Conservation (phyloP, 345 rosid species). For the Populus nigra region DNA sequence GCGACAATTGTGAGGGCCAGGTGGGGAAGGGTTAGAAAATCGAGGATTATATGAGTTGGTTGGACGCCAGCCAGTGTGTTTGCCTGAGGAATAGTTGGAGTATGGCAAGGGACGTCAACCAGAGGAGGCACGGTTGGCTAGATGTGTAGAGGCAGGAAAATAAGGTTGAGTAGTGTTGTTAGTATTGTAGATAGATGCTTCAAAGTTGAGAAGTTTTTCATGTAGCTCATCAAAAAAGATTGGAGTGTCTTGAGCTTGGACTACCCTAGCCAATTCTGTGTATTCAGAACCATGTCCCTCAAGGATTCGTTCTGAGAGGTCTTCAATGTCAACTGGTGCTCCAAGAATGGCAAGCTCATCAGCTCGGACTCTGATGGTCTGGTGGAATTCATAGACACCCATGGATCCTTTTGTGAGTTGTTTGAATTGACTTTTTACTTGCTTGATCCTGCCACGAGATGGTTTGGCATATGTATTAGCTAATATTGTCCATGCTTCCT, state of each 20-base stretch:
- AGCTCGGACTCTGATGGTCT: background rate
- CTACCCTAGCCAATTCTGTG: rapidly evolving
- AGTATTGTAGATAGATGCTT: background rate
- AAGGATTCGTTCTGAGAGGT: background rate
- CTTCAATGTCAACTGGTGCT: background rate
- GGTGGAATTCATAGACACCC: background rate
- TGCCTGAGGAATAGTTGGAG: no score
- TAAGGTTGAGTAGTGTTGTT: no score
- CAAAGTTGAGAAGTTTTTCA: background rate
- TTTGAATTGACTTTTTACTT: background rate
- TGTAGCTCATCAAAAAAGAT: background rate
- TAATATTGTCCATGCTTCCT: background rate
- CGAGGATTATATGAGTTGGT: no score
- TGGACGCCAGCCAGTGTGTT: no score
- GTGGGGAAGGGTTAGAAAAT: no score
- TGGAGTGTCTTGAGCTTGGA: background rate
- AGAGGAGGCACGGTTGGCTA: no score
- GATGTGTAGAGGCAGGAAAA: no score
- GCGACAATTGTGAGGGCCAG: no score
- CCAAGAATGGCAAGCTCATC: background rate
- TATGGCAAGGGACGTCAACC: no score
- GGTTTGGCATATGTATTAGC: background rate
- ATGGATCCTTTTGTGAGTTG: background rate
- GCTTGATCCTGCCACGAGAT: background rate
- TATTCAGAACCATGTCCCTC: background rate